phyloP scores from a whole-genome alignment of 768 basidiomycete species.

The Xanthoconium purpureum region DNA sequence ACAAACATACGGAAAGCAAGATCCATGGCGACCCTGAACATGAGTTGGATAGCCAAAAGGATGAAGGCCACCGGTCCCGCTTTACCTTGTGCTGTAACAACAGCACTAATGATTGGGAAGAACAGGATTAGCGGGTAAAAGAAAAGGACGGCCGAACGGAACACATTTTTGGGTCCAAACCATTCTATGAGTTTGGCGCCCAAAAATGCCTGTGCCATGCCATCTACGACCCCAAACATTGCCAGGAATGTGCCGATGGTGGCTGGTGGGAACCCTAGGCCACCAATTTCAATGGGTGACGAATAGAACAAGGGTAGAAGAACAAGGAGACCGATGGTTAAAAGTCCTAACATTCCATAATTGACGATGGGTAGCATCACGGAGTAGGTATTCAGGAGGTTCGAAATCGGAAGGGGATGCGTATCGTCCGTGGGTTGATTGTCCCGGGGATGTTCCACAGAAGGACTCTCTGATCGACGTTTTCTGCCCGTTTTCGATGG shows the following conservation, averaged over 20 bases:
- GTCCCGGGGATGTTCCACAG: not conserved
- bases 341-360: conserved; percentile 41
- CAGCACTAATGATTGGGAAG: conserved; percentile 46
- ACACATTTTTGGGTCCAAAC: conserved; percentile 42
- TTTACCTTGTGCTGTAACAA: conserved; percentile 33
- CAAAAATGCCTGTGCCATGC: conserved; percentile 39
- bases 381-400: conserved; percentile 24
- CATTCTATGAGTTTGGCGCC: conserved; percentile 39
- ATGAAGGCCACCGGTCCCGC: conserved; percentile 37
- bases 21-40: conserved; percentile 35
- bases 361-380: conserved; percentile 44
- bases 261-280: conserved; percentile 41
- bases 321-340: conserved; percentile 39
- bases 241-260: conserved; percentile 42
- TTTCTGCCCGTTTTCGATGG: conserved; percentile 15
- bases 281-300: conserved; percentile 42
- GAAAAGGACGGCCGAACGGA: conserved; percentile 36
- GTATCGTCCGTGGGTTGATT: not conserved
- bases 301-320: conserved; percentile 47
- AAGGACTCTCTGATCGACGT: not conserved
- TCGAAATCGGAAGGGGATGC: conserved; percentile 32
- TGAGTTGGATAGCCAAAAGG: conserved; percentile 32
- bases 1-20: conserved; percentile 32
- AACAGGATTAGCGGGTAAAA: conserved; percentile 39
- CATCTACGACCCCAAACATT: conserved; percentile 40